Evolutionary conservation across 805 yeast species (phyloP).

Genomic region (Saturnispora silvae): DNA sequence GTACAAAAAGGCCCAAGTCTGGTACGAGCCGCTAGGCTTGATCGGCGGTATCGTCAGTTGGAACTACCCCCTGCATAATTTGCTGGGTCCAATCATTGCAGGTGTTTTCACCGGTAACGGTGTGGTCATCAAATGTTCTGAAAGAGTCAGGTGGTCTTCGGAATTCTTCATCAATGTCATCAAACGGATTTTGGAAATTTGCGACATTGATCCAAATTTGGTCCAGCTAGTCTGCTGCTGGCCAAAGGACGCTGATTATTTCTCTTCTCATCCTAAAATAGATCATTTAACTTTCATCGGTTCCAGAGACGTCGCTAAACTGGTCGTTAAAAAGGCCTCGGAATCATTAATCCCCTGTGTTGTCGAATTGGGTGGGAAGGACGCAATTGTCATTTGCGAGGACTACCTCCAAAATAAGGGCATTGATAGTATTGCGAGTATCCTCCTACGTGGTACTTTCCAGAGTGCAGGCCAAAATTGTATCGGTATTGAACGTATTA

Average conservation of each 20-base stretch:
- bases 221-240: constrained; percentile 85
- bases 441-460: constrained; percentile 88
- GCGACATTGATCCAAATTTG: constrained; percentile 69
- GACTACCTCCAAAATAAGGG: constrained; percentile 47
- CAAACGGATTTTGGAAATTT: constrained; percentile 56
- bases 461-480: constrained; percentile 98
- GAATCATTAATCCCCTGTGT: constrained; percentile 87
- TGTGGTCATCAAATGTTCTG: constrained; percentile 87
- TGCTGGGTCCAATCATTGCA: constrained; percentile 87
- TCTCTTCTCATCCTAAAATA: constrained; percentile 74
- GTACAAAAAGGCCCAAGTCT: constrained; percentile 86
- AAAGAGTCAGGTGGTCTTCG: constrained; percentile 93
- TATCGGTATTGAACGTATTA: constrained; percentile 92
- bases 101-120: constrained; percentile 87
- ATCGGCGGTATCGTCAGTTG: constrained; percentile 89
- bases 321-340: constrained; percentile 75
- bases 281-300: constrained; percentile 93
- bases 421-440: constrained; percentile 51
- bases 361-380: constrained; percentile 95
- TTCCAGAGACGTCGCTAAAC: constrained; percentile 87
- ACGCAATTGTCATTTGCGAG: constrained; percentile 79
- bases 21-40: constrained; percentile 87
- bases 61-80: constrained; percentile 95
- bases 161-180: constrained; percentile 65
- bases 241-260: constrained; percentile 75